Base-by-base conservation (phyloP, 176 grass and related monocot genomes). In the Paspalum vaginatum region DNA sequence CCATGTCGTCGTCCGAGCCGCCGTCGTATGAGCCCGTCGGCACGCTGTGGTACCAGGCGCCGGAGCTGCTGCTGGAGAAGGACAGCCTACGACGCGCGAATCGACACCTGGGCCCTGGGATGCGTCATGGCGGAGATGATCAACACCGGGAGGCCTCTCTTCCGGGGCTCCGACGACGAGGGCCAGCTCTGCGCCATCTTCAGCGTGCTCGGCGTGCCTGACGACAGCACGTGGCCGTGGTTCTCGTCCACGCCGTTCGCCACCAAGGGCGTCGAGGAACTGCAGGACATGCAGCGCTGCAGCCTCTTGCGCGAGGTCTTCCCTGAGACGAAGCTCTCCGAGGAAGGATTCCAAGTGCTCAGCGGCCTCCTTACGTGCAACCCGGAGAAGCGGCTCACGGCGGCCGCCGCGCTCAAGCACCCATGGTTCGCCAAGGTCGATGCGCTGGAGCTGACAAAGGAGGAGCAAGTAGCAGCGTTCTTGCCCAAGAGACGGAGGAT, bases 21-120 rank as follows among this genome's bases (percentile, higher is more conserved):
- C 64, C 71, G 18, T 79, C 72, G 7, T 88, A 83, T 54, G 32
- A 62, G 41, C 17, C 10, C 2, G 79, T 60, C 10, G 86, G 68
- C 26, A 63, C 85, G 20, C 5, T 62, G 1, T 83, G 79, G 65
- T 88, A 83, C 54, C 18, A 54, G 60, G 85, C 85, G 2, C 78
- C 78, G 0, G 78, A 87, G 79, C 7, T 87, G 39, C 70, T 87
- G n/a, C 72, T 43, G 3, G 86, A 56, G 0, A 75, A 45, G 26
- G 16, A 17, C 22, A 46, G 83, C 78, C 65, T 88, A 88, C 80
- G 74, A 74, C 24, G 5, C 11, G 5, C 25, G 27, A 15, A 37
- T 65, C 37, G 63, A 65, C 38, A 15, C 10, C 37, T 65, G 63
- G 63, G 41, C 63, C 2, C 14, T 65, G 4, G 63, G 63, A 16